Percentiles rank a stretch among this genome's conserved stretches.
Evolutionary conservation across 768 basidiomycete genomes (phyloP).

Genomic region (Termitomyces sp.): DNA sequence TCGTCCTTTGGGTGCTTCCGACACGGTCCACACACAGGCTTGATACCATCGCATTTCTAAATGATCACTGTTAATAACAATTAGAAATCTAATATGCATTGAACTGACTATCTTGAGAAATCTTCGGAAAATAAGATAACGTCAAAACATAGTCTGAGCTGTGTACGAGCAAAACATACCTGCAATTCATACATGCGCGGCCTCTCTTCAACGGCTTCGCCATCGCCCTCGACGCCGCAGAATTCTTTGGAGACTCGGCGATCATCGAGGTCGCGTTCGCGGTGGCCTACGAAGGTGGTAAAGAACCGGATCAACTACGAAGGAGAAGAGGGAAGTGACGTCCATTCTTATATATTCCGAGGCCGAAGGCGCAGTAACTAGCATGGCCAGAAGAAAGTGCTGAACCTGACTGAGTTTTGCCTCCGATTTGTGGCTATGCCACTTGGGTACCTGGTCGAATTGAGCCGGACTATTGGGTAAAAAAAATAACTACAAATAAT

Average conservation of each 20-base stretch:
- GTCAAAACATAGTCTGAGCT: background rate
- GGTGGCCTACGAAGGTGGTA: slow-evolving; percentile 21
- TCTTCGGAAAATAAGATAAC: slow-evolving; percentile 25
- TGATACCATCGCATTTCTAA: slow-evolving; percentile 66
- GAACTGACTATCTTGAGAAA: slow-evolving; percentile 49
- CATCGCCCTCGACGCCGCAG: slow-evolving; percentile 27
- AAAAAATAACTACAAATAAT: slow-evolving; percentile 10
- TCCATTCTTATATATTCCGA: slow-evolving; percentile 35
- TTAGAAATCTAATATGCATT: slow-evolving; percentile 6
- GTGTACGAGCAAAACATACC: slow-evolving; percentile 31
- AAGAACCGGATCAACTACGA: slow-evolving; percentile 37
- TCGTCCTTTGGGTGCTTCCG: slow-evolving; percentile 55
- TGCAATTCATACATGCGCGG: slow-evolving; percentile 55
- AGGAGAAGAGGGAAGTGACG: slow-evolving; percentile 18
- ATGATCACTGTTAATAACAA: slow-evolving; percentile 8
- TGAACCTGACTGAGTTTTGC: background rate
- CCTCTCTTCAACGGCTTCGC: slow-evolving; percentile 50
- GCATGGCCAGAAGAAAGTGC: background rate
- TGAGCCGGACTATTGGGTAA: background rate
- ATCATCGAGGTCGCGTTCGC: slow-evolving; percentile 36
- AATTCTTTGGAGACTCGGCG: slow-evolving; percentile 33
- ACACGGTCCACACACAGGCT: slow-evolving; percentile 68
- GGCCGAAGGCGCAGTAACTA: slow-evolving; percentile 14
- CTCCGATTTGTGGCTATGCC: slow-evolving; percentile 14
- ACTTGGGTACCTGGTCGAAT: slow-evolving; percentile 9